Percentiles rank a stretch among this genome's conserved stretches.
These are phyloP conservation scores for Phytophthora idaei DNA, from an alignment of 352 stramenopile genomes.

Conservation along the genomic window DNA sequence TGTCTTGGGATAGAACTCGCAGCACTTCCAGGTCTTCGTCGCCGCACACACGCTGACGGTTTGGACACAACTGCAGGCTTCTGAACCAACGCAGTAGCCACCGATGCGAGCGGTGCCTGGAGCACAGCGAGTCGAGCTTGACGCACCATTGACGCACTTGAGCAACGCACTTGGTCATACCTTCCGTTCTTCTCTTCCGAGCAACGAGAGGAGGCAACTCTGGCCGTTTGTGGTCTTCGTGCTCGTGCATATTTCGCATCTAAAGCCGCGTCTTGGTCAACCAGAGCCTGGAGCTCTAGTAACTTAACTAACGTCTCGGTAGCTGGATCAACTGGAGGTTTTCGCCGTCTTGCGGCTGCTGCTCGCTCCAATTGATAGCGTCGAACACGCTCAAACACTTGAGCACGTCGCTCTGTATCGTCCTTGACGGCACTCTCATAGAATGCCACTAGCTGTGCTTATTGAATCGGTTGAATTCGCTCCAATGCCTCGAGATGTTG, in stretches of 20 bases:
- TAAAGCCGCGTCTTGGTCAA: slow-evolving; percentile 30
- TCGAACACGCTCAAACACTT: slow-evolving; percentile 40
- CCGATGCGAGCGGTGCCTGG: slow-evolving; percentile 15
- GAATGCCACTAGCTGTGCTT: slow-evolving; percentile 43
- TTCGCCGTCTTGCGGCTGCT: slow-evolving; percentile 36
- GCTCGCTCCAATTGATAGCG: slow-evolving; percentile 36
- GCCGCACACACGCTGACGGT: neutral
- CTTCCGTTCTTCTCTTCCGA: neutral
- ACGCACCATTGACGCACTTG: slow-evolving; percentile 51
- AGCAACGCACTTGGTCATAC: slow-evolving; percentile 38
- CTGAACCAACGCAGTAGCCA: neutral
- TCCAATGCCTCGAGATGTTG: slow-evolving; percentile 55
- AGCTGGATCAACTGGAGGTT: slow-evolving; percentile 42
- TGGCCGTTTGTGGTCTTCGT: slow-evolving; percentile 25
- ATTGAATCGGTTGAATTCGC: slow-evolving; percentile 48
- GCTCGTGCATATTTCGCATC: slow-evolving; percentile 4
- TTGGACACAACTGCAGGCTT: neutral
- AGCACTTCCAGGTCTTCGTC: slow-evolving; percentile 17
- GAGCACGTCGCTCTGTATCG: slow-evolving; percentile 37
- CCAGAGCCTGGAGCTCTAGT: slow-evolving; percentile 31
- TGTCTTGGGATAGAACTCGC: slow-evolving; percentile 1
- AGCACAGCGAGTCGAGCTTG: slow-evolving; percentile 55
- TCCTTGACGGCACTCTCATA: slow-evolving; percentile 50
- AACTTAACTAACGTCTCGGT: slow-evolving; percentile 30
- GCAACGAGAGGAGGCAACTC: neutral